These are phyloP conservation scores for Dryas octopetala DNA, from an alignment of 306 rosid genomes.

Conservation along the genomic window DNA sequence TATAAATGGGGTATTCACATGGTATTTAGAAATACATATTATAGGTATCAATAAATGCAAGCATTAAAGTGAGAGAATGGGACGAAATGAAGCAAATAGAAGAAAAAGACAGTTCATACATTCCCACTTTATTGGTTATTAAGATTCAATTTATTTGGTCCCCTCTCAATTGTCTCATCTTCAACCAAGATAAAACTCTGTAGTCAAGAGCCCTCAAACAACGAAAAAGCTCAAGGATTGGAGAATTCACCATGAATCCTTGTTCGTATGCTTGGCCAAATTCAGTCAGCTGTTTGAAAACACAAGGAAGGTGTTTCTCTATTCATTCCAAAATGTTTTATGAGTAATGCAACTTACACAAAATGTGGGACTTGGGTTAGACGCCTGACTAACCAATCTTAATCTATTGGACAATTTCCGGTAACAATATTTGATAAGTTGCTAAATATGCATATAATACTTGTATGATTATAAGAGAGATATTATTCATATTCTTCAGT, in stretches of 20 bases:
- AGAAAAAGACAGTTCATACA: constrained; percentile 10
- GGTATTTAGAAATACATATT: background rate
- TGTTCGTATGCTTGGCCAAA: background rate
- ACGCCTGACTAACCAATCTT: background rate
- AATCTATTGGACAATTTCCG: no score
- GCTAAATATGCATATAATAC: background rate
- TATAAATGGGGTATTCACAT: background rate
- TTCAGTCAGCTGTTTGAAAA: background rate
- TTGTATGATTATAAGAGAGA: background rate
- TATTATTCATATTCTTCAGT: no score
- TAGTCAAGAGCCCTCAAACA: background rate
- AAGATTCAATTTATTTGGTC: background rate
- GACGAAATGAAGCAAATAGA: background rate
- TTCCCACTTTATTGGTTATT: background rate
- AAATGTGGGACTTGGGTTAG: background rate
- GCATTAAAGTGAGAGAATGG: background rate
- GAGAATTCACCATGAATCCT: background rate
- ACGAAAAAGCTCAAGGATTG: background rate
- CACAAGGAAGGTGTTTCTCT: background rate
- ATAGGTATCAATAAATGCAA: background rate
- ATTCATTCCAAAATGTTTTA: no score
- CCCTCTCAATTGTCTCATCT: background rate
- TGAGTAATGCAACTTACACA: background rate
- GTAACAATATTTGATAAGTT: background rate
- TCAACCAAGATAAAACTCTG: background rate